Base-by-base conservation (phyloP, 2,329 filamentous ascomycete species). In the Botrytis paeoniae region DNA sequence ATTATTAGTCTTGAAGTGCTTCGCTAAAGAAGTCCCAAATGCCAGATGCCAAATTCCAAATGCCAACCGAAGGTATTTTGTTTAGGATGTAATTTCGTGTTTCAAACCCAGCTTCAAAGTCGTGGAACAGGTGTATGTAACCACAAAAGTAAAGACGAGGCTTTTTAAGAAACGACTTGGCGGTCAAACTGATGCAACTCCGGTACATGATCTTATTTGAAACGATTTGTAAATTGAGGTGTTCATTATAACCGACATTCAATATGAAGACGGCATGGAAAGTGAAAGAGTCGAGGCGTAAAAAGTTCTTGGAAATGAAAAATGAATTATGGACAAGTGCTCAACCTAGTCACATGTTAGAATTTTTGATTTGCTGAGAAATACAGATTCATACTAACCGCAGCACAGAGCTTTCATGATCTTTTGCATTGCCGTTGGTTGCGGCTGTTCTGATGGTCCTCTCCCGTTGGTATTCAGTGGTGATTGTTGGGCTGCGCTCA, bases 401-500 rank as follows among this genome's bases (percentile, higher is more conserved):
- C 95, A 98, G 89, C 95, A 98, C 73, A 98, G 86, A 74, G 90
- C 89, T 87, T 96, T 97, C 89, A 95, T 92, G 82, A 98, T 87
- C 86, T 98, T 98, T 85, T 97, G 93, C 85, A 95, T 91, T 76
- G 94, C 93, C 74, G 91, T 92, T 63, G 90, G 92, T 82, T 95
- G 92, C 77, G 90, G 87, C 29, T 68, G 65, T 81, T 96, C 92
- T 78, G 87, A 85, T 62, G 86, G 51, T 57, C 51, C 86, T 77
- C 86, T 86, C 78, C 82, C 85, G 80, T 83, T 88, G 82, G 84
- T 84, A 75, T 85, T 87, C 85, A 89, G 85, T 74, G 86, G 88
- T 73, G 87, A 85, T 80, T 90, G 89, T 18, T 72, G 70, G 22
- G 54, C 45, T 75, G 87, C 85, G 75, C 87, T 88, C 80, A 88